Evolutionary conservation across 2,329 filamentous ascomycete species (phyloP).

Genomic region (Colletotrichum euphorbiae): DNA sequence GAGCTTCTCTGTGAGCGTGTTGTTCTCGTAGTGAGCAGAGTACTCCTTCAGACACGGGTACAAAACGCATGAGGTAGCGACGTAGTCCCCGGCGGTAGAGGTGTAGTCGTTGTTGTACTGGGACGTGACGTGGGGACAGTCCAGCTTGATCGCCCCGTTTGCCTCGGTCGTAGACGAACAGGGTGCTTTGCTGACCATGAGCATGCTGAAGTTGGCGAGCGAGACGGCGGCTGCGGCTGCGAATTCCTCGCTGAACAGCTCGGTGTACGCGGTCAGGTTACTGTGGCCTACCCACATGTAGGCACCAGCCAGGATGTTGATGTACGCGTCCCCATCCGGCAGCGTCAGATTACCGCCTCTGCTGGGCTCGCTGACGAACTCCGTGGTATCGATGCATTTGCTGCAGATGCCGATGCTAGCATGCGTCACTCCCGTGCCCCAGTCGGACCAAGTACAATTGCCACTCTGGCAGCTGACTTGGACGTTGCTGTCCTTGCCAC

Average conservation of each 20-base stretch:
- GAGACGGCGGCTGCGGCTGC: conserved; percentile 6
- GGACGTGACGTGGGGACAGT: conserved; percentile 18
- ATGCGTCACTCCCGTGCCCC: conserved; percentile 30
- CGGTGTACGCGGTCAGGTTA: conserved; percentile 22
- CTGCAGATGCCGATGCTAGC: conserved; percentile 33
- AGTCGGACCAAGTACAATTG: conserved; percentile 33
- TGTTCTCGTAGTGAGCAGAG: conserved; percentile 4
- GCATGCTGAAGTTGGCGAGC: conserved; percentile 26
- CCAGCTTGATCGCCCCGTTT: not conserved
- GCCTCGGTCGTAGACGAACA: conserved; percentile 10
- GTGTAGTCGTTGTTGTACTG: not conserved
- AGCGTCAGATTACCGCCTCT: conserved; percentile 17
- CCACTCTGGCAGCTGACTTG: conserved; percentile 18
- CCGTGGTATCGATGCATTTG: conserved; percentile 28
- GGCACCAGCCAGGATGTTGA: conserved; percentile 12
- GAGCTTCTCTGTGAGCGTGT: conserved; percentile 20
- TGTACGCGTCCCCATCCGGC: conserved; percentile 8
- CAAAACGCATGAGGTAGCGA: conserved; percentile 17
- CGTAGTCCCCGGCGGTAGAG: conserved; percentile 5
- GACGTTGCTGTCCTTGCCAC: conserved; percentile 41
- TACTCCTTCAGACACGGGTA: conserved; percentile 34
- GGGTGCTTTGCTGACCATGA: conserved; percentile 15
- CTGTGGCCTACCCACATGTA: conserved; percentile 37
- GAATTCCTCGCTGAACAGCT: conserved; percentile 15
- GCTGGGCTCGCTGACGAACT: conserved; percentile 23